These are phyloP conservation scores for Houttuynia cordata DNA, from an alignment of 164 flowering plant species.

Conservation along the genomic window DNA sequence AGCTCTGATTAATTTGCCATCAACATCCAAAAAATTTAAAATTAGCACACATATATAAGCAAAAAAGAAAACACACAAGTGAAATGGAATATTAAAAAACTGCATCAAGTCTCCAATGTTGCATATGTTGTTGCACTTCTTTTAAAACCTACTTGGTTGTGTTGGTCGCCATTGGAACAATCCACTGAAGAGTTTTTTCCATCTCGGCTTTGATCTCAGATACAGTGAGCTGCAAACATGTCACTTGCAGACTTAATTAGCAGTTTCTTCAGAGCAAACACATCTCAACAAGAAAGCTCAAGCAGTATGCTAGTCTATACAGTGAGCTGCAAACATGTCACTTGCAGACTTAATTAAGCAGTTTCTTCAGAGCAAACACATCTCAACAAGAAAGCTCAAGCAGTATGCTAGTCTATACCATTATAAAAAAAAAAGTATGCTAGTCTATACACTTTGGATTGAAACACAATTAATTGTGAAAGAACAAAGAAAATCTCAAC, in stretches of 20 bases:
- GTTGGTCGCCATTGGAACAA: slow-evolving; percentile 88
- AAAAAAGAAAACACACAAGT: neutral
- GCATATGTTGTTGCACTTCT: neutral
- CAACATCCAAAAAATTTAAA: neutral
- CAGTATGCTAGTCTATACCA: neutral
- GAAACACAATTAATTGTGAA: too few species aligned
- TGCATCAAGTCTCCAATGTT: neutral
- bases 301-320: neutral
- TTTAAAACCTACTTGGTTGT: slow-evolving; percentile 67
- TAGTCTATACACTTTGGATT: too few species aligned
- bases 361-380: too few species aligned
- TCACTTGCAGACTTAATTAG: neutral
- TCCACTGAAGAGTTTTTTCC: slow-evolving; percentile 97
- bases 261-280: neutral
- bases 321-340: slow-evolving; percentile 38
- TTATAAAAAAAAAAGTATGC: too few species aligned
- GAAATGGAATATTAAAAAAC: neutral
- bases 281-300: too few species aligned
- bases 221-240: slow-evolving; percentile 52
- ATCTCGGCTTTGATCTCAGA: slow-evolving; percentile 85
- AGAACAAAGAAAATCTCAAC: too few species aligned
- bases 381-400: too few species aligned
- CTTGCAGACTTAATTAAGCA: neutral
- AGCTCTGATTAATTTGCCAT: slow-evolving; percentile 40
- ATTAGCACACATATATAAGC: neutral